phyloP scores from a whole-genome alignment of 2,329 filamentous ascomycete genomes.

The Hypomyces perniciosus region DNA sequence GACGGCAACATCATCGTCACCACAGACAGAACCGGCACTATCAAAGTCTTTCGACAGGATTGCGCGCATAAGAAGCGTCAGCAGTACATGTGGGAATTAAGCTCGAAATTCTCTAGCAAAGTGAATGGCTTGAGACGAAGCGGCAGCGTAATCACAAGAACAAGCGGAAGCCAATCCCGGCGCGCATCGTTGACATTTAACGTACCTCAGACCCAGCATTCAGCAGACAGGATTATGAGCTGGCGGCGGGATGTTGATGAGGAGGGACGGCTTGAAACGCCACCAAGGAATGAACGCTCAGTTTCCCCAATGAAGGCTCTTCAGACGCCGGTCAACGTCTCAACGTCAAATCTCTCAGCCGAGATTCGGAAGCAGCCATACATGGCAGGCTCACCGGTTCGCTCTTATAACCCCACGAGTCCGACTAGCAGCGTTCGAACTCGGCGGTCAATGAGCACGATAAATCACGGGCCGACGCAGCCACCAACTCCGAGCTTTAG shows the following conservation, averaged over 20 bases:
- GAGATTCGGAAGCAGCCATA: constrained; percentile 43
- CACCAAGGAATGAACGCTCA: constrained; percentile 47
- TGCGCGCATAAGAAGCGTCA: constrained; percentile 77
- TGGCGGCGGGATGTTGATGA: constrained; percentile 69
- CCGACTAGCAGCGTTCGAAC: constrained; percentile 31
- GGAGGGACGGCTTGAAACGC: constrained; percentile 31
- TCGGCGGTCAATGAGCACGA: constrained; percentile 20
- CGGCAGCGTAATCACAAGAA: constrained; percentile 50
- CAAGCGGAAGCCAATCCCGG: constrained; percentile 46
- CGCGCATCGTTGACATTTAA: constrained; percentile 47
- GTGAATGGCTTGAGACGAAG: constrained; percentile 54
- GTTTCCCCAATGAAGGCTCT: constrained; percentile 46
- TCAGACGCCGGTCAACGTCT: constrained; percentile 31
- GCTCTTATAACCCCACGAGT: constrained; percentile 27
- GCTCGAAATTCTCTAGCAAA: constrained; percentile 68
- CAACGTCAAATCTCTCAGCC: constrained; percentile 35
- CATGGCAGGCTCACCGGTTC: constrained; percentile 21
- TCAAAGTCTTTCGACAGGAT: constrained; percentile 94
- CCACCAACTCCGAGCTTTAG: constrained; percentile 53
- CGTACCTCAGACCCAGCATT: constrained; percentile 25
- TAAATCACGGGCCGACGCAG: constrained; percentile 24
- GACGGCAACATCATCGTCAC: constrained; percentile 90
- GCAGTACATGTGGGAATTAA: constrained; percentile 70
- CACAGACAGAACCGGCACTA: constrained; percentile 77
- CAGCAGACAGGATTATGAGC: constrained; percentile 72